Evolutionary conservation across 331 rosid genomes (phyloP).

Genomic region (Pyracantha coccinea): DNA sequence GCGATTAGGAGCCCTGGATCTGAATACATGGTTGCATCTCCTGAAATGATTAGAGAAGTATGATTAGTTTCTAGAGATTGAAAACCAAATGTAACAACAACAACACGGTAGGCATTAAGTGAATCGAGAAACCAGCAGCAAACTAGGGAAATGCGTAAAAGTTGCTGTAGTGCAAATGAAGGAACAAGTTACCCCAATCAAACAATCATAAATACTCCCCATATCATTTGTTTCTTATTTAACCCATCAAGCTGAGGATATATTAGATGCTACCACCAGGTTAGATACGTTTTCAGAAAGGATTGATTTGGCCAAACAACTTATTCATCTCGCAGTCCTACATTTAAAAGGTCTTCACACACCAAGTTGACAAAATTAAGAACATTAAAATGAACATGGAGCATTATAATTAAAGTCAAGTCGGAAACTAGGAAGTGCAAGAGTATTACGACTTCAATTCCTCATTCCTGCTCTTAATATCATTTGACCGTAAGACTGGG

Average conservation of each 20-base stretch:
- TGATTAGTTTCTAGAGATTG: background rate
- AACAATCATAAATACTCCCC: background rate
- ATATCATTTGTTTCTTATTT: background rate
- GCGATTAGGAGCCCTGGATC: constrained; percentile 31
- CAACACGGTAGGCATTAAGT: background rate
- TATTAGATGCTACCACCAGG: background rate
- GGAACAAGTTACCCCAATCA: background rate
- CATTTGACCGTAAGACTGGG: constrained; percentile 45
- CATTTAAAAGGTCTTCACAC: background rate
- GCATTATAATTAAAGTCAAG: background rate
- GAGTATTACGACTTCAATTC: constrained; percentile 38
- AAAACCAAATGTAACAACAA: background rate
- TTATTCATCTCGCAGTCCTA: background rate
- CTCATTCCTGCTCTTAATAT: constrained; percentile 34
- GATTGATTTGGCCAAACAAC: background rate
- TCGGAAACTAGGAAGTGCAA: background rate
- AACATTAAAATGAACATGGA: background rate
- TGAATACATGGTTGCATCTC: constrained; percentile 35
- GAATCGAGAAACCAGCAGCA: background rate
- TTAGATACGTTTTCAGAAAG: background rate
- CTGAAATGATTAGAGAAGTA: constrained; percentile 41
- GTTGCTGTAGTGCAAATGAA: background rate
- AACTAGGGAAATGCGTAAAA: background rate
- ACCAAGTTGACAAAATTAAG: background rate
- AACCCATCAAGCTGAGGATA: background rate